A percentile compares a stretch with the other conserved stretches of the same genome.
Evolutionary conservation across 1,284 basidiomycete genomes (phyloP).

Genomic region (Neotropicomus parvogracilis): DNA sequence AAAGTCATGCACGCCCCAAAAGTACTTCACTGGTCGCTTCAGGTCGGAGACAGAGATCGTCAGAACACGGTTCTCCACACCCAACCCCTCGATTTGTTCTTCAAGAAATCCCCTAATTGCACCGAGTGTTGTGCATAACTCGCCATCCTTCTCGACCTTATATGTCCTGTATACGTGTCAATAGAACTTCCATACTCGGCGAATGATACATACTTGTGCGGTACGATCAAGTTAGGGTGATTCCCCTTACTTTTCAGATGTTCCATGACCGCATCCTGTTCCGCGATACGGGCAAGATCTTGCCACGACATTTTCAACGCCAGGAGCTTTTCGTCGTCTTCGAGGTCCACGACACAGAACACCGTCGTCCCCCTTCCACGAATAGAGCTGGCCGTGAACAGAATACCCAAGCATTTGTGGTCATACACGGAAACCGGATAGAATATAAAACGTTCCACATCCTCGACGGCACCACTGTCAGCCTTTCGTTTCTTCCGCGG

Average conservation of each 20-base stretch:
- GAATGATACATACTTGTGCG: neutral
- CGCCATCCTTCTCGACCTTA: neutral
- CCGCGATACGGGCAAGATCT: neutral
- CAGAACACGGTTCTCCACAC: constrained; percentile 4
- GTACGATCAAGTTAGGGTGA: constrained; percentile 1
- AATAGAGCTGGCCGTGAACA: too few relatives aligned
- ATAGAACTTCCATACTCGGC: neutral
- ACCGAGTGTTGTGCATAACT: constrained; percentile 6
- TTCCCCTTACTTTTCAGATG: neutral
- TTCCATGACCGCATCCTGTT: neutral
- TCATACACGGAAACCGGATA: neutral
- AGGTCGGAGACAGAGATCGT: neutral
- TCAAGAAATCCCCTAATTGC: too few relatives aligned
- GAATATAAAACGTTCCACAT: too few relatives aligned
- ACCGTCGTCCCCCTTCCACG: too few relatives aligned
- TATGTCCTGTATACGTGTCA: neutral
- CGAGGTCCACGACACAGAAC: neutral
- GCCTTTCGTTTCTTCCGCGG: constrained; percentile 2
- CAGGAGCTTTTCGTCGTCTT: neutral
- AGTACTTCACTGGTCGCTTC: too few relatives aligned
- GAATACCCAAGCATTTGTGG: too few relatives aligned
- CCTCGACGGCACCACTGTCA: neutral
- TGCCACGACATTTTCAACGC: too few relatives aligned
- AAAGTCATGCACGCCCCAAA: too few relatives aligned
- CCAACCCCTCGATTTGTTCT: too few relatives aligned